Evolutionary conservation across 345 rosid genomes (phyloP), one percentile per base, ranked within the genome.

Genomic region (Salix suchowensis): DNA sequence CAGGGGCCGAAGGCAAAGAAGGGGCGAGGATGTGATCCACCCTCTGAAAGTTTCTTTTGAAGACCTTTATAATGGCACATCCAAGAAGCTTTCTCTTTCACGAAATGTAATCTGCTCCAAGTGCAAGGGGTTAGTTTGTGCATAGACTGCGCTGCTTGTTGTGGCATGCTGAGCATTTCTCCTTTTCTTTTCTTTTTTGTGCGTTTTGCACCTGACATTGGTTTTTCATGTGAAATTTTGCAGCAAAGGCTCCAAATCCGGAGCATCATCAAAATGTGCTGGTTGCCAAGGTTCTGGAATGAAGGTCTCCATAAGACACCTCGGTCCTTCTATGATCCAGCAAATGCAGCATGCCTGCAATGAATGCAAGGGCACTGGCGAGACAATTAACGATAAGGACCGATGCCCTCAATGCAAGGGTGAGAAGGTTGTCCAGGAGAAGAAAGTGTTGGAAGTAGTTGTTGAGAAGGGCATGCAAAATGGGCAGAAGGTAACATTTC

Each of bases 1-100:
- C 86, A 79, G 96, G 77, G 91, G 92, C 74, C 82, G 98, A 61
- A 91, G 98, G 84, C 97, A 94, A 81, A 89, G 96, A 70, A 88
- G 91, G 84, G 97, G 98, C 30, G 97, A 92, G 86, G 96, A 94
- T 83, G 98, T 91, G 61, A 79, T 91, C 65, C 98, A 94, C 81
- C 94, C 96, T 19, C 85, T 94, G 10, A 94, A 94, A 82, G 96
- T 94, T 69, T 89, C 97, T 15, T 74, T 92, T 64, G 98, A 94
- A 79, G 98, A 94, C 74, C 84, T 91, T 2, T 94, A 94, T 78
- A 89, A 88, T 30, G 97, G 98, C 44, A 89, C 90, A 19, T 86
- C 89, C 50, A 94, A 94, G 89, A 94, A 92, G 83, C 88, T 92
- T 5, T 90, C 98, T 1, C 92, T 94, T 7, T 89, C 97, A 1